phyloP scores from a whole-genome alignment of 129 eudicot genomes.

The Scalesia atractyloides region DNA sequence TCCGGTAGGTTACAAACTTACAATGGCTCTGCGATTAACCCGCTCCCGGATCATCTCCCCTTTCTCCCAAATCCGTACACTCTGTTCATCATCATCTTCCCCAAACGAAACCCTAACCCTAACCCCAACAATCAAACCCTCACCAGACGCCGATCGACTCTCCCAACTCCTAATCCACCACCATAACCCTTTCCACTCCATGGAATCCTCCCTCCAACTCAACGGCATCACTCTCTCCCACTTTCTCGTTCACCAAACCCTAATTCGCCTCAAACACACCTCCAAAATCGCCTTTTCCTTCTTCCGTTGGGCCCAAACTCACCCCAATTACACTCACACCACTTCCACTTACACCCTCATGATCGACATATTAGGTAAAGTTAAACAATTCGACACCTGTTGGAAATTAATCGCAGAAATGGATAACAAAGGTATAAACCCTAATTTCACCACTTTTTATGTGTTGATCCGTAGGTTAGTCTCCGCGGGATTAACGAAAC shows the following conservation, averaged over 20 bases:
- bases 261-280: conserved; percentile 62
- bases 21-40: conserved; percentile 24
- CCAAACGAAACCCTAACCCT: conserved; percentile 35
- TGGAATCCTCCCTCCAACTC: conserved; percentile 85
- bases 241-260: conserved; percentile 71
- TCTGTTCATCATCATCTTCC: conserved; percentile 18
- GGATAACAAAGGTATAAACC: conserved; percentile 43
- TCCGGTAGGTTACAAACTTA: too few species aligned
- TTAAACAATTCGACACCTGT: conserved; percentile 72
- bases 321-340: conserved; percentile 37
- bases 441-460: conserved; percentile 25
- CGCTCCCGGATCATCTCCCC: not conserved
- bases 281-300: conserved; percentile 85
- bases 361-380: conserved; percentile 62
- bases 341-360: conserved; percentile 52
- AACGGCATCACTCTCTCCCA: conserved; percentile 53
- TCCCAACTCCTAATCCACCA: conserved; percentile 68
- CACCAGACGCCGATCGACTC: conserved; percentile 62
- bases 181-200: conserved; percentile 90
- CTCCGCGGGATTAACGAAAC: conserved; percentile 79
- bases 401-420: conserved; percentile 77
- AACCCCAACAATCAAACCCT: conserved; percentile 36
- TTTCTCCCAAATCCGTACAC: conserved; percentile 5
- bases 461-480: conserved; percentile 64
- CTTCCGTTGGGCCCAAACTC: conserved; percentile 57